phyloP scores from a whole-genome alignment of 306 rosid species.

The Rosa rugosa region DNA sequence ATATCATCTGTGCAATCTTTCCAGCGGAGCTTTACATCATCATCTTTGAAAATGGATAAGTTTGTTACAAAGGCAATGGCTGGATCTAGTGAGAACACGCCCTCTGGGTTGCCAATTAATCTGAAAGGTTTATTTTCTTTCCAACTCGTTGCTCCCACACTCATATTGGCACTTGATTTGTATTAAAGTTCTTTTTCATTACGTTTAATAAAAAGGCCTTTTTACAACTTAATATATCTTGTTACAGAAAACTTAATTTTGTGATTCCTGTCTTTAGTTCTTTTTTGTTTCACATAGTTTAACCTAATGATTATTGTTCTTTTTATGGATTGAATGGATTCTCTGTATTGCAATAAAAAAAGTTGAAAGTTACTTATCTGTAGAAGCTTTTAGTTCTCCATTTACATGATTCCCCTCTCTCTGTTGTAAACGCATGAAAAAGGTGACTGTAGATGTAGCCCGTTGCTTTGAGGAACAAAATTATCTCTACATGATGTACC shows the following conservation, averaged over 20 bases:
- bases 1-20: slow-evolving; percentile 50
- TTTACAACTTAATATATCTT: not conserved
- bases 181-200: too few species aligned
- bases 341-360: not conserved
- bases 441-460: not conserved
- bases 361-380: not conserved
- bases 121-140: slow-evolving; percentile 55
- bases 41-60: slow-evolving; percentile 40
- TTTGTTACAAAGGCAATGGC: slow-evolving; percentile 59
- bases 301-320: not conserved
- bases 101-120: slow-evolving; percentile 81
- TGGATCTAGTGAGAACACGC: slow-evolving; percentile 48
- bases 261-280: not conserved
- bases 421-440: not conserved
- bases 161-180: slow-evolving; percentile 17
- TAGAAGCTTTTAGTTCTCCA: not conserved
- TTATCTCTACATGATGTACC: not conserved
- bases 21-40: slow-evolving; percentile 34
- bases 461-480: not conserved
- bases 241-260: not conserved
- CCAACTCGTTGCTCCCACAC: not conserved
- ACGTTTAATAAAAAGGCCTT: too few species aligned
- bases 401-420: not conserved
- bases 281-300: not conserved
- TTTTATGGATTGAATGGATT: too few species aligned